Conservation (phyloP, 495 filamentous ascomycete species). For the Aspergillus saccharolyticus region DNA sequence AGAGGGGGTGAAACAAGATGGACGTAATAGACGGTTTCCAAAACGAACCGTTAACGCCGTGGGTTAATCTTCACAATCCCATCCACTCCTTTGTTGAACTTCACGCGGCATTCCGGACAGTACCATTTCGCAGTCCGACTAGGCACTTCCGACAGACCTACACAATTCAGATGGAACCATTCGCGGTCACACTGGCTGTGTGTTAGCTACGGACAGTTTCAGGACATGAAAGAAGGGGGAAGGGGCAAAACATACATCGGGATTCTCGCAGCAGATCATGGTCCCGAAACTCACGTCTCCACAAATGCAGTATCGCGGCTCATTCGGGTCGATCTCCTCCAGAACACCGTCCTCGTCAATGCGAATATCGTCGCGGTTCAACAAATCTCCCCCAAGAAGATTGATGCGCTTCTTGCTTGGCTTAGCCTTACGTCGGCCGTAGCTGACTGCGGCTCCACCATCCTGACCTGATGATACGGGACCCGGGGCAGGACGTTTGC, state of each 20-base stretch:
- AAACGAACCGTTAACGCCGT: conserved; percentile 25
- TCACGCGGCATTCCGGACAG: conserved; percentile 77
- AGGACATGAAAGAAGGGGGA: conserved; percentile 6
- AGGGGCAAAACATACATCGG: conserved; percentile 60
- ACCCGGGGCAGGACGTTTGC: conserved; percentile 72
- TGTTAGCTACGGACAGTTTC: conserved; percentile 6
- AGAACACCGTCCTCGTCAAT: conserved; percentile 45
- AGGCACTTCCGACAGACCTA: conserved; percentile 71
- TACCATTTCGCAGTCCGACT: conserved; percentile 86
- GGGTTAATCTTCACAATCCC: conserved; percentile 35
- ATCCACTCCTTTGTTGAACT: conserved; percentile 51
- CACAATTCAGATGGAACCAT: conserved; percentile 94
- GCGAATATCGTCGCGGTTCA: conserved; percentile 35
- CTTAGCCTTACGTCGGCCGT: conserved; percentile 75
- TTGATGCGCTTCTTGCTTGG: conserved; percentile 54
- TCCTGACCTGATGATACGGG: conserved; percentile 63
- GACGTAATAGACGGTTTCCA: neutral
- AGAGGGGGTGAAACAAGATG: neutral
- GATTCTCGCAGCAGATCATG: conserved; percentile 94
- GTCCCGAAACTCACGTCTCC: conserved; percentile 86
- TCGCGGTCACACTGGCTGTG: conserved; percentile 57
- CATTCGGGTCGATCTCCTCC: conserved; percentile 80
- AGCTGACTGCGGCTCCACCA: conserved; percentile 68
- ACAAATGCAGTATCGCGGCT: conserved; percentile 87
- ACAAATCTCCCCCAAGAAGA: conserved; percentile 21